Evolutionary conservation across 1,139 yeast species (phyloP).

Genomic region (Scheffersomyces insectosa): DNA sequence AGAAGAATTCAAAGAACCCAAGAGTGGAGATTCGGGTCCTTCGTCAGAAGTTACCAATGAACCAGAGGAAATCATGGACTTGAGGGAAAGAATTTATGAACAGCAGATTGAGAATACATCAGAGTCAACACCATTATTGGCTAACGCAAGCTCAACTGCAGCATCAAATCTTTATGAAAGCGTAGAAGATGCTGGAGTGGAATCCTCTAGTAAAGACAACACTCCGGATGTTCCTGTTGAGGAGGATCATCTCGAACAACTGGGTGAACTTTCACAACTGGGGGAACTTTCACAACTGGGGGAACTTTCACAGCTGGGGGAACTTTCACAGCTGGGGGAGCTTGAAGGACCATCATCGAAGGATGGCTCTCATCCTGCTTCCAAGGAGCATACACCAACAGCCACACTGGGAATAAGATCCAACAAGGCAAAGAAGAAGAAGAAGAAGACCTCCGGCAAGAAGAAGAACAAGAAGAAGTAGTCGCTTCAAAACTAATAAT

Average conservation of each 20-base stretch:
- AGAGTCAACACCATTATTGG: not conserved
- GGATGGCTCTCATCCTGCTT: slow-evolving; percentile 5
- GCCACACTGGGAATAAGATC: not conserved
- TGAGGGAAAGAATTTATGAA: slow-evolving; percentile 39
- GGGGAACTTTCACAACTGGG: not conserved
- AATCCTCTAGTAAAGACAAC: not conserved
- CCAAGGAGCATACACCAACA: slow-evolving; percentile 3
- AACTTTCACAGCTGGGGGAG: not conserved
- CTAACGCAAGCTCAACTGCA: not conserved
- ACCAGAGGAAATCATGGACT: slow-evolving; percentile 42
- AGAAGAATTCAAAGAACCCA: slow-evolving; percentile 15
- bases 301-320: not conserved
- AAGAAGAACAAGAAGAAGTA: slow-evolving; percentile 10
- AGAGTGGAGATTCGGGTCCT: slow-evolving; percentile 9
- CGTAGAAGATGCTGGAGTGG: not conserved
- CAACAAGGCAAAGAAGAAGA: slow-evolving; percentile 4
- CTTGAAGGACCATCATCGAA: not conserved
- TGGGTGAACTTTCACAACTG: not conserved
- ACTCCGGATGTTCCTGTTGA: not conserved
- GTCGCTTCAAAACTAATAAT: not conserved
- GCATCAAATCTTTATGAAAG: not conserved
- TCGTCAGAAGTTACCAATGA: slow-evolving; percentile 33
- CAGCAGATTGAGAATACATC: slow-evolving; percentile 16
- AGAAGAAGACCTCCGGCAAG: slow-evolving; percentile 8
- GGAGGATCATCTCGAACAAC: not conserved